phyloP scores from a whole-genome alignment of 2,329 filamentous ascomycete species.

The Venturia nashicola region DNA sequence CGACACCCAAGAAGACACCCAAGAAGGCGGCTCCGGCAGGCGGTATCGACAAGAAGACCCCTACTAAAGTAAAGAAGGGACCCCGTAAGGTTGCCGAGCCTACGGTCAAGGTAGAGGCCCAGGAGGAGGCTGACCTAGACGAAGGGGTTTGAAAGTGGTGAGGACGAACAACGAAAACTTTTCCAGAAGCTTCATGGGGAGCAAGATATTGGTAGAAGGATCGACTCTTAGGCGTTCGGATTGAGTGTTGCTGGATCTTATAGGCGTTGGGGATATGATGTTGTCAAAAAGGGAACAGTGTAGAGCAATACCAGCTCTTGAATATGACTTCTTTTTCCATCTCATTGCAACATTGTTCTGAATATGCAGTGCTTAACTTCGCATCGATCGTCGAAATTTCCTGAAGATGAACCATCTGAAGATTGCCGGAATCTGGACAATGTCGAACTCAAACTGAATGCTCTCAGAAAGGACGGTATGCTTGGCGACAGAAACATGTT shows the following conservation, averaged over 20 bases:
- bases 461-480: no score
- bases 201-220: background rate
- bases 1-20: background rate
- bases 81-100: background rate
- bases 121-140: background rate
- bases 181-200: background rate
- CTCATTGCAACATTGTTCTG: background rate
- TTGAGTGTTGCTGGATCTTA: background rate
- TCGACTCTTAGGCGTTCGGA: background rate
- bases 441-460: no score
- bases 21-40: background rate
- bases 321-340: background rate
- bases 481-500: no score
- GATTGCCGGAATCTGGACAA: no score
- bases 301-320: background rate
- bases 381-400: background rate
- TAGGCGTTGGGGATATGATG: background rate
- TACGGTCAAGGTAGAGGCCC: background rate
- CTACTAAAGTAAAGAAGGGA: background rate
- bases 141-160: background rate
- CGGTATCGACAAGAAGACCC: slow-evolving; percentile 5
- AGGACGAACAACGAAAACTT: background rate
- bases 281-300: background rate
- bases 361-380: background rate
- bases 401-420: no score